These are phyloP conservation scores for Meredithiella fracta DNA, from an alignment of 2,329 filamentous ascomycete species.

Conservation along the genomic window DNA sequence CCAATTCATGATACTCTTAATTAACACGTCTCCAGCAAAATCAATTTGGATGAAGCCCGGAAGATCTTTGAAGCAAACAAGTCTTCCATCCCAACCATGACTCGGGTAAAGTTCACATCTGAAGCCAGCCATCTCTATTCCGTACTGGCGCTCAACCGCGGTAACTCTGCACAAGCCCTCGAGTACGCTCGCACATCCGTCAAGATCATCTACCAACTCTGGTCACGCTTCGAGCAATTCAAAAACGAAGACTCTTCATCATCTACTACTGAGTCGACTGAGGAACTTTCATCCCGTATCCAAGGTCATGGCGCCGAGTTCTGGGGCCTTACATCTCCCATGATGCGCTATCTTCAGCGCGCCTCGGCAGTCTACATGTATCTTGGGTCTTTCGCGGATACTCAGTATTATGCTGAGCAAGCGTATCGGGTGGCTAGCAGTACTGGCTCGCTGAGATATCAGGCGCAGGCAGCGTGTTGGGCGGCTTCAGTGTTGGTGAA, in stretches of 20 bases:
- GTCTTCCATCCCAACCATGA: slow-evolving; percentile 26
- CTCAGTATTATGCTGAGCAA: slow-evolving; percentile 73
- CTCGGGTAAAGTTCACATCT: slow-evolving; percentile 29
- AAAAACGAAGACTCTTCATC: slow-evolving; percentile 18
- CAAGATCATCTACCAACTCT: slow-evolving; percentile 38
- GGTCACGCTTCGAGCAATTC: slow-evolving; percentile 32
- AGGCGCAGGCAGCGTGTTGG: slow-evolving; percentile 38
- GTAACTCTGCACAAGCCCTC: slow-evolving; percentile 42
- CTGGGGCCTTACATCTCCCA: slow-evolving; percentile 61
- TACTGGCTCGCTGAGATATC: slow-evolving; percentile 44
- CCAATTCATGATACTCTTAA: not conserved
- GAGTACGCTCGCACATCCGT: slow-evolving; percentile 40
- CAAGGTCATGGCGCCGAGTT: slow-evolving; percentile 40
- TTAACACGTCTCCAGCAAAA: slow-evolving; percentile 1
- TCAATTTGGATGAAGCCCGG: slow-evolving; percentile 6
- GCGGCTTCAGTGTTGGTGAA: slow-evolving; percentile 38
- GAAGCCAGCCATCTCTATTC: slow-evolving; percentile 39
- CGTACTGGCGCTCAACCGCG: slow-evolving; percentile 44
- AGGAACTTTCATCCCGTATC: slow-evolving; percentile 14
- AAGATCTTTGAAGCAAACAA: slow-evolving; percentile 13
- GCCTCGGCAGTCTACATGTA: slow-evolving; percentile 67
- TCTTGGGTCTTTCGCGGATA: slow-evolving; percentile 75
- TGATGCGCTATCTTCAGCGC: slow-evolving; percentile 56
- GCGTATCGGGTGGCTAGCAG: slow-evolving; percentile 59
- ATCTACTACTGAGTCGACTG: slow-evolving; percentile 17